A percentile compares a stretch with the other conserved stretches of the same genome.
These are phyloP conservation scores for Fusarium xyrophilum DNA, from an alignment of 2,329 filamentous ascomycete genomes.

Conservation along the genomic window DNA sequence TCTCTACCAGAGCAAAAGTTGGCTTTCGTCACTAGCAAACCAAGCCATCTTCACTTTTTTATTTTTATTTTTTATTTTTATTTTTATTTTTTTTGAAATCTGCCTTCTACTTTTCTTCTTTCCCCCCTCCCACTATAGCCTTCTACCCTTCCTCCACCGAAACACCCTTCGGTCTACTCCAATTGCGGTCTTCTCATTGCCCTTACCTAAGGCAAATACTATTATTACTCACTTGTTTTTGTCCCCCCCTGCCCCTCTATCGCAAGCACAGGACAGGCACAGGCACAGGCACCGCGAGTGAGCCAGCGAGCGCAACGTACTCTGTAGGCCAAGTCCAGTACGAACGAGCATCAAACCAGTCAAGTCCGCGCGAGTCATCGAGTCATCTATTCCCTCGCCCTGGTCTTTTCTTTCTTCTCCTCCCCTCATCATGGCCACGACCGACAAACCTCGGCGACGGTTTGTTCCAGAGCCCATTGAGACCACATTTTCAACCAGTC, in stretches of 20 bases:
- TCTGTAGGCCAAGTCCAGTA: slow-evolving; percentile 16
- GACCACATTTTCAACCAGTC: slow-evolving; percentile 69
- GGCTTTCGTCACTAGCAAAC: slow-evolving; percentile 27
- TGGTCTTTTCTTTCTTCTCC: slow-evolving; percentile 41
- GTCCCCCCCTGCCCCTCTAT: slow-evolving; percentile 38
- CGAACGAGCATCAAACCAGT: slow-evolving; percentile 29
- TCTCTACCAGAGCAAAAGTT: background rate
- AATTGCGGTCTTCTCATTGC: slow-evolving; percentile 1
- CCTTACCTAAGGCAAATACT: background rate
- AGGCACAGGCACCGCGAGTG: slow-evolving; percentile 8
- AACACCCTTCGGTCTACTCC: background rate
- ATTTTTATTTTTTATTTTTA: no score
- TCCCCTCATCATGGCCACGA: slow-evolving; percentile 51
- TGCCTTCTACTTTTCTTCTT: background rate
- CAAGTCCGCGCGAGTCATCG: slow-evolving; percentile 32
- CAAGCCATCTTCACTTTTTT: slow-evolving; percentile 13
- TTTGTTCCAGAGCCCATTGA: slow-evolving; percentile 76
- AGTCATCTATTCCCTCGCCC: slow-evolving; percentile 27
- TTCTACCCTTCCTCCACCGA: background rate
- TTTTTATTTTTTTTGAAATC: no score
- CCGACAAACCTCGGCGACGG: slow-evolving; percentile 58
- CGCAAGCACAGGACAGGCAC: slow-evolving; percentile 12
- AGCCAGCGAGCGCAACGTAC: slow-evolving; percentile 25
- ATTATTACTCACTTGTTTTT: slow-evolving; percentile 31
- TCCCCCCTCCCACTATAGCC: background rate